Percentiles rank a stretch among this genome's conserved stretches.
Conservation (phyloP, 1,284 basidiomycete genomes). For the Apiotrichum akiyoshidainum region DNA sequence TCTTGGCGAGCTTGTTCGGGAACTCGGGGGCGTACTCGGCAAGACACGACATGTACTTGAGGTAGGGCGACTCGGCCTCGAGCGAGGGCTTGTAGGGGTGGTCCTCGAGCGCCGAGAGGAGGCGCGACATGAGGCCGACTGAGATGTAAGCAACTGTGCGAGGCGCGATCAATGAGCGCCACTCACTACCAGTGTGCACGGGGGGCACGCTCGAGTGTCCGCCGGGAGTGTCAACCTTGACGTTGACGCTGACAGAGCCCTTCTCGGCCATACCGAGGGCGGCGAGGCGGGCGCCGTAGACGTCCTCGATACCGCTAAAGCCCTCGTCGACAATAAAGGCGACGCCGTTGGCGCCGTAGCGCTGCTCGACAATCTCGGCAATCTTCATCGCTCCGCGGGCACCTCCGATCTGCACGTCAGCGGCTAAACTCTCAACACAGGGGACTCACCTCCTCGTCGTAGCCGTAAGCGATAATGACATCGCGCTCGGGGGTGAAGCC, state of each 20-base stretch:
- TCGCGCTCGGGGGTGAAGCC: slow-evolving; percentile 52
- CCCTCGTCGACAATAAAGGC: slow-evolving; percentile 54
- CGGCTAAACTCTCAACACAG: too few relatives aligned
- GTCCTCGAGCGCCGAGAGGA: slow-evolving; percentile 45
- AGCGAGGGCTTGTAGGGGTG: slow-evolving; percentile 47
- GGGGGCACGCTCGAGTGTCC: slow-evolving; percentile 50
- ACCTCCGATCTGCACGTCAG: slow-evolving; percentile 42
- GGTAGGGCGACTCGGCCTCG: slow-evolving; percentile 46
- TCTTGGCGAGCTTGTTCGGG: slow-evolving; percentile 36
- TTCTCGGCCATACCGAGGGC: slow-evolving; percentile 54
- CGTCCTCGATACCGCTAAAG: slow-evolving; percentile 45
- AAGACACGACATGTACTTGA: slow-evolving; percentile 54
- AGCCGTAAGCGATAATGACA: slow-evolving; percentile 55
- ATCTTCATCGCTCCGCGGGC: slow-evolving; percentile 45
- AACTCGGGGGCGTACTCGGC: slow-evolving; percentile 52
- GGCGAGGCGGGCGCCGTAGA: slow-evolving; percentile 46
- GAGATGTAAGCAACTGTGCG: background rate
- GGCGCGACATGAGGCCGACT: slow-evolving; percentile 50
- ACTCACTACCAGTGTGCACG: slow-evolving; percentile 49
- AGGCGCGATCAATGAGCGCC: too few relatives aligned
- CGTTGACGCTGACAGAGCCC: slow-evolving; percentile 45
- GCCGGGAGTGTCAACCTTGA: slow-evolving; percentile 48
- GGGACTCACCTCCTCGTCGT: slow-evolving; percentile 55
- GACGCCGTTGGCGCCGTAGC: slow-evolving; percentile 51
- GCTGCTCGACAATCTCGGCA: slow-evolving; percentile 39